Evolutionary conservation across 352 stramenopile species (phyloP).

Genomic region (Pythium sp.): DNA sequence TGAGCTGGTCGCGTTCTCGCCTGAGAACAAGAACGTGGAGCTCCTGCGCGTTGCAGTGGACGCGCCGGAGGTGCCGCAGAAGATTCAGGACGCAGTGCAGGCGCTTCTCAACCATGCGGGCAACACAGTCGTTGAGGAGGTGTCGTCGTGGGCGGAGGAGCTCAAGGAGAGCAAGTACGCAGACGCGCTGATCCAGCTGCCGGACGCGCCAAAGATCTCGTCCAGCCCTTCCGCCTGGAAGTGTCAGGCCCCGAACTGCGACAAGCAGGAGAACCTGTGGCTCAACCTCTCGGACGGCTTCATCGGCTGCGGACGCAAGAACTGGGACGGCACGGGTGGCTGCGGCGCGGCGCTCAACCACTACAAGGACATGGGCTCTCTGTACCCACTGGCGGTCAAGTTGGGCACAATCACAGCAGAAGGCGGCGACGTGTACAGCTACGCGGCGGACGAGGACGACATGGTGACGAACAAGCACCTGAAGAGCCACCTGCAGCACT

Average conservation of each 20-base stretch:
- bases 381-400: conserved; percentile 97
- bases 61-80: conserved; percentile 34
- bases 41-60: conserved; percentile 33
- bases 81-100: conserved; percentile 53
- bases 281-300: conserved; percentile 95
- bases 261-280: conserved; percentile 98
- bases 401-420: conserved; percentile 96
- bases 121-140: conserved; percentile 74
- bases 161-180: conserved; percentile 78
- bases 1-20: conserved; percentile 70
- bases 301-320: conserved; percentile 85
- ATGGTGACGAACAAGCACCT: conserved; percentile 96
- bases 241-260: conserved; percentile 91
- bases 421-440: conserved; percentile 98
- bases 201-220: conserved; percentile 56
- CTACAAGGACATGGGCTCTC: conserved; percentile 91
- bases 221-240: conserved; percentile 74
- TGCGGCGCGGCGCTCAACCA: conserved; percentile 96
- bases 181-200: conserved; percentile 63
- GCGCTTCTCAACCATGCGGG: conserved; percentile 72
- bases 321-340: conserved; percentile 96
- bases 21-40: conserved; percentile 31
- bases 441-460: conserved; percentile 96
- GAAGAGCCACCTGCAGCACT: conserved; percentile 91
- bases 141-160: conserved; percentile 82